Percentiles rank a stretch among this genome's conserved stretches.
Conservation (phyloP, 2,329 filamentous ascomycete species). For the Chaetomium sp. region DNA sequence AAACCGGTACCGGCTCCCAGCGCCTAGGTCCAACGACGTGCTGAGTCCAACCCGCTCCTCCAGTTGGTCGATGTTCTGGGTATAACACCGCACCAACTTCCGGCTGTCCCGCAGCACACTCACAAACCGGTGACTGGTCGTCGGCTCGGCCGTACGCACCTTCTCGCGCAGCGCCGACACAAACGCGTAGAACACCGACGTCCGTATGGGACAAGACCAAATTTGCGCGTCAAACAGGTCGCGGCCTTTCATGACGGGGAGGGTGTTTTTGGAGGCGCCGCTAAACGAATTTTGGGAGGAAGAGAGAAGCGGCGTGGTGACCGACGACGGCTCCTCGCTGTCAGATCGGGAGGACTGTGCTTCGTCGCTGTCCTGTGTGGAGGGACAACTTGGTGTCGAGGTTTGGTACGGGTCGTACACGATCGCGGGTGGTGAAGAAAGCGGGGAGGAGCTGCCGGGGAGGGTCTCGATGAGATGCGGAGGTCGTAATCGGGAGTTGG, state of each 20-base stretch:
- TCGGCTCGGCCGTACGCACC: slow-evolving; percentile 56
- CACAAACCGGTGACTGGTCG: slow-evolving; percentile 62
- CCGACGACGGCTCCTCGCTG: slow-evolving; percentile 38
- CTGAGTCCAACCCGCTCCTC: slow-evolving; percentile 64
- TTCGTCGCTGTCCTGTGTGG: slow-evolving; percentile 25
- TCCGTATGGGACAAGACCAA: slow-evolving; percentile 61
- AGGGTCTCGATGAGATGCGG: slow-evolving; percentile 12
- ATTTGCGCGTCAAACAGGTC: slow-evolving; percentile 67
- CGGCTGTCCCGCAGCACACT: slow-evolving; percentile 59
- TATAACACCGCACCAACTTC: slow-evolving; percentile 65
- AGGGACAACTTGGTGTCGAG: slow-evolving; percentile 18
- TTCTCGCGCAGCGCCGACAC: slow-evolving; percentile 61
- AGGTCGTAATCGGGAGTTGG: slow-evolving; percentile 3
- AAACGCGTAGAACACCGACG: slow-evolving; percentile 67
- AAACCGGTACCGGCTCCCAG: slow-evolving; percentile 56
- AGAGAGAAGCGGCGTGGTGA: slow-evolving; percentile 29
- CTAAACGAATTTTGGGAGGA: slow-evolving; percentile 28
- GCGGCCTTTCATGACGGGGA: slow-evolving; percentile 61
- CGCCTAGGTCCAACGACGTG: slow-evolving; percentile 54
- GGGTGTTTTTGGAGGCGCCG: slow-evolving; percentile 24
- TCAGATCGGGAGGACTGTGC: slow-evolving; percentile 38
- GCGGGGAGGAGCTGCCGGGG: slow-evolving; percentile 43
- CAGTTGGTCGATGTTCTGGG: slow-evolving; percentile 69
- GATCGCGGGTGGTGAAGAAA: slow-evolving; percentile 50
- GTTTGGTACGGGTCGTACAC: slow-evolving; percentile 46